Conservation (phyloP, 495 filamentous ascomycete genomes). For the Pyronema omphalodes region DNA sequence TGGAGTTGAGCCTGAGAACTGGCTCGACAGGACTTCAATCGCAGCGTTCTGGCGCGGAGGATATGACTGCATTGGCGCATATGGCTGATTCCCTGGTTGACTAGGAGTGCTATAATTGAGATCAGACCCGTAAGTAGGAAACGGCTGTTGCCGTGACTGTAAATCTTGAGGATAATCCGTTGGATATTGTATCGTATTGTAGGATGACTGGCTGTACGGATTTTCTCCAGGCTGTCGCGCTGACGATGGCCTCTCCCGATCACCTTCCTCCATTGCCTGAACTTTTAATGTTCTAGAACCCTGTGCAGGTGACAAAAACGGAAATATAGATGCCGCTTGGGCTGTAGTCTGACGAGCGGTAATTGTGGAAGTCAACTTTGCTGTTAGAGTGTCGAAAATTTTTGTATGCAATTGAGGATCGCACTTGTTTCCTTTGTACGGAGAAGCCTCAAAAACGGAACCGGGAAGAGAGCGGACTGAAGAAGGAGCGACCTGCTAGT, state of each 20-base stretch:
- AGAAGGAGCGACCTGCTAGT: slow-evolving; percentile 3
- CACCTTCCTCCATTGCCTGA: slow-evolving; percentile 24
- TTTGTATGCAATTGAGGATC: slow-evolving; percentile 15
- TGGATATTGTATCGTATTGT: slow-evolving; percentile 31
- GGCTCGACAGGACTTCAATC: slow-evolving; percentile 57
- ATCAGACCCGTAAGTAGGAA: slow-evolving; percentile 39
- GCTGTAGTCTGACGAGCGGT: slow-evolving; percentile 18
- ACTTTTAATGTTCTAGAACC: slow-evolving; percentile 19
- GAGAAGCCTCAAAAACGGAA: no score
- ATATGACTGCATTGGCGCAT: slow-evolving; percentile 67
- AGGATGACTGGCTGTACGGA: slow-evolving; percentile 12
- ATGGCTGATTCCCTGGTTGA: slow-evolving; percentile 47
- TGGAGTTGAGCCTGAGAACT: slow-evolving; percentile 45
- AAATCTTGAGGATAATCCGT: slow-evolving; percentile 27
- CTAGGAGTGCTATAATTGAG: slow-evolving; percentile 70
- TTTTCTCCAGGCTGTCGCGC: slow-evolving; percentile 18
- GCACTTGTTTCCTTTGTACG: no score
- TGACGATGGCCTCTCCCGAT: slow-evolving; percentile 22
- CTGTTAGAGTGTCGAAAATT: slow-evolving; percentile 14
- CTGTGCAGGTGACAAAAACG: slow-evolving; percentile 18
- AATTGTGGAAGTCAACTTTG: slow-evolving; percentile 22
- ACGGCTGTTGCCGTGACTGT: slow-evolving; percentile 27
- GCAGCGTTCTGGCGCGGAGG: slow-evolving; percentile 59
- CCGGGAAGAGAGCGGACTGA: slow-evolving; percentile 1
- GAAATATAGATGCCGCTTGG: slow-evolving; percentile 15